Evolutionary conservation across 192 early-diverging fungal species (phyloP), one percentile per base, ranked within the genome.

Genomic region (Allomyces javanicus): DNA sequence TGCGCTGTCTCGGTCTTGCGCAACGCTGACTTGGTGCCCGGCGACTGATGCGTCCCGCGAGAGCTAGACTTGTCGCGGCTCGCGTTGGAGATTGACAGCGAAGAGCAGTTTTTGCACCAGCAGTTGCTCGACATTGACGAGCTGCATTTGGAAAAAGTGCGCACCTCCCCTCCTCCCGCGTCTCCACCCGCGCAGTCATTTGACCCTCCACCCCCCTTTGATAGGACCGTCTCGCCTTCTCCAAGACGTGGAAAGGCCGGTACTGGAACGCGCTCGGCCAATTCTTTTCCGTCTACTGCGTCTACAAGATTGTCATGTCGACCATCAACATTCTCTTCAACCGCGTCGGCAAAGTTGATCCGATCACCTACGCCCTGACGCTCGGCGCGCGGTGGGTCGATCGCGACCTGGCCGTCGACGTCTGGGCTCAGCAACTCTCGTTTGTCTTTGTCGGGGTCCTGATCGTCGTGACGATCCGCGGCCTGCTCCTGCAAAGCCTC

Each of bases 401-500:
- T 63, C 78, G 80, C 9, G 78, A 77, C 61, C 70, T 97, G 66
- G 91, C 94, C 69, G 74, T 89, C 23, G 81, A 76, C 43, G 86
- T 88, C 45, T 92, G 88, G 87, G 89, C 91, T 22, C 89, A 91
- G 73, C 92, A 96, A 70, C 77, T 95, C 33, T 92, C 90, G 63
- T 96, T 96, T 71, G 82, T 87, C 66, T 85, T 96, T 74, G 86
- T 94, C 62, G 92, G 92, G 25, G 70, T 94, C 19, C 84, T 97
- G 81, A 90, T 97, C 21, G 77, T 93, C 44, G 80, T 85, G 1
- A 88, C 89, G n/a, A 86, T 96, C 43, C 86, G 94, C 25, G 89
- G 92, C 1, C 79, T 96, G 65, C 76, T 97, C 25, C 78, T 88
- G 25, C 85, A 91, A 72, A 83, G 92, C 66, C 79, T 83, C 22